Evolutionary conservation across 2,329 filamentous ascomycete genomes (phyloP).

Genomic region (Chrysoporthe cubensis): DNA sequence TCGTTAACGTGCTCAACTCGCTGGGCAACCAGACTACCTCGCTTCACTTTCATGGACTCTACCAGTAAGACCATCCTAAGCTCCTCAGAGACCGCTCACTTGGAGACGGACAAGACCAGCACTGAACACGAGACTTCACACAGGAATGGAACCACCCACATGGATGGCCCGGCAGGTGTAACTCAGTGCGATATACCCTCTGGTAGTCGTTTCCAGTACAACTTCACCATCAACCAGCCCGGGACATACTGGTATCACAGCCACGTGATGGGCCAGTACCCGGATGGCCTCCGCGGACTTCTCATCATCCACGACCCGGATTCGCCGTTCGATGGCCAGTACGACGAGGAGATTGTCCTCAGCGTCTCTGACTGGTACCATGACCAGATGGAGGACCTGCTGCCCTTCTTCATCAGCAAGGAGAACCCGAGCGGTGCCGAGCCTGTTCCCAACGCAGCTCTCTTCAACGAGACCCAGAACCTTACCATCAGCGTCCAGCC

Average conservation of each 20-base stretch:
- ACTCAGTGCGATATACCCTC: conserved; percentile 70
- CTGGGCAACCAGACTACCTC: conserved; percentile 67
- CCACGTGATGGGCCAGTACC: conserved; percentile 69
- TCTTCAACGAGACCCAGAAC: conserved; percentile 73
- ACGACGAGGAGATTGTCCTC: conserved; percentile 66
- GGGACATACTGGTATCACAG: conserved; percentile 84
- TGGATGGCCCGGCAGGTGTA: conserved; percentile 71
- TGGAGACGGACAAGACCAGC: neutral
- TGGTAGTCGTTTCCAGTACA: conserved; percentile 69
- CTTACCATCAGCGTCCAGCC: conserved; percentile 63
- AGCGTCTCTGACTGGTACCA: conserved; percentile 76
- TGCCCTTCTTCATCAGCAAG: conserved; percentile 55
- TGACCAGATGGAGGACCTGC: conserved; percentile 53
- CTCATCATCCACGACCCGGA: conserved; percentile 67
- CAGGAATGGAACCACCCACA: conserved; percentile 64
- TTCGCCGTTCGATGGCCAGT: conserved; percentile 59
- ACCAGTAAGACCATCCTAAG: conserved; percentile 43
- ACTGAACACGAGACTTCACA: neutral
- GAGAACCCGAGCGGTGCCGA: conserved; percentile 62
- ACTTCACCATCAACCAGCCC: conserved; percentile 70
- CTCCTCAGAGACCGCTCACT: too few relatives aligned
- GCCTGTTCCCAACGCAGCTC: conserved; percentile 68
- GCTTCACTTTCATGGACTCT: conserved; percentile 73
- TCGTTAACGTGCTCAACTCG: conserved; percentile 62
- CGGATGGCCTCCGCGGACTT: conserved; percentile 68